Evolutionary conservation across 495 filamentous ascomycete species (phyloP).

Genomic region (Penicillium paxilli): DNA sequence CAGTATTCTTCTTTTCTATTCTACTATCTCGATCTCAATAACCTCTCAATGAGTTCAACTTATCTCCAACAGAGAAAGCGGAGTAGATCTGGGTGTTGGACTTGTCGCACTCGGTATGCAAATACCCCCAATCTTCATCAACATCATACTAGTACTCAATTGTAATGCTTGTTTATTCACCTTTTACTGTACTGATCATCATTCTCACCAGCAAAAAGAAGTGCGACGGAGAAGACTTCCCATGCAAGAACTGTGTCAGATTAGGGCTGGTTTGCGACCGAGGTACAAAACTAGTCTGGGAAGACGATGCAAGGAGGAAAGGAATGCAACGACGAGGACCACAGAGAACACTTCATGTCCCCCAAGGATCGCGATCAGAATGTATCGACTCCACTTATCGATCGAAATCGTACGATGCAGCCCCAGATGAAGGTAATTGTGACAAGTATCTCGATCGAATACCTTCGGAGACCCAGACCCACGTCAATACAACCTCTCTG

Average conservation of each 20-base stretch:
- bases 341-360: not conserved
- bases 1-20: too few species aligned
- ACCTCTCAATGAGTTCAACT: too few species aligned
- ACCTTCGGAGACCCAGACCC: not conserved
- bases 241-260: conserved; percentile 1
- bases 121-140: too few species aligned
- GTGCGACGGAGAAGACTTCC: not conserved
- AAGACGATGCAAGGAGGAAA: conserved; percentile 4
- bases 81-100: conserved; percentile 8
- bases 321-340: conserved; percentile 9
- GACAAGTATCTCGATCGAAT: not conserved
- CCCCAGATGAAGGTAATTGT: not conserved
- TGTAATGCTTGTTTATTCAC: not conserved
- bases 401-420: not conserved
- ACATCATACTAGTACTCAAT: not conserved
- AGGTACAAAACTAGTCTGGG: conserved; percentile 1
- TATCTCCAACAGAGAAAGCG: not conserved
- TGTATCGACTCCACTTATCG: not conserved
- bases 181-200: not conserved
- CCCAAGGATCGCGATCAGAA: not conserved
- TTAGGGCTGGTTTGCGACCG: conserved; percentile 2
- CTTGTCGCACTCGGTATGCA: conserved; percentile 7
- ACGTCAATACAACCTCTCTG: not conserved
- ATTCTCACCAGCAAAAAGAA: conserved; percentile 1
- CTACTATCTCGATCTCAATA: too few species aligned